Evolutionary conservation across 805 yeast genomes (phyloP).

Genomic region (Saturnispora diversa): DNA sequence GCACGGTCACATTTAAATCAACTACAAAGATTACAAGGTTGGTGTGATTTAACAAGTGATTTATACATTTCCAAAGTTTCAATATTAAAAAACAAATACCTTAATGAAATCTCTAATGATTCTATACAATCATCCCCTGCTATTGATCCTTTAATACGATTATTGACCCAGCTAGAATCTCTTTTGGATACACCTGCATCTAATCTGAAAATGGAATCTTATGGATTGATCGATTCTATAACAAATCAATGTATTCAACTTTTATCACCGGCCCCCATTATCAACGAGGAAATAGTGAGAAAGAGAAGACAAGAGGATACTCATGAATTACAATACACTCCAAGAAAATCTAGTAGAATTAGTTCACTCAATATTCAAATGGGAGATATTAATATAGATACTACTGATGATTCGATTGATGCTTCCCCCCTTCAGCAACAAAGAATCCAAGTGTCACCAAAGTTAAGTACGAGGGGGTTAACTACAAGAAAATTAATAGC

Average conservation of each 20-base stretch:
- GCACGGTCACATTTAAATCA: constrained; percentile 38
- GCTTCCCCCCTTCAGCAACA: background rate
- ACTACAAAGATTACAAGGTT: constrained; percentile 45
- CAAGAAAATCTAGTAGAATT: constrained; percentile 12
- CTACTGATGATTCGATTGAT: constrained; percentile 4
- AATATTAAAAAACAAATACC: constrained; percentile 38
- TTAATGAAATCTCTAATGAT: background rate
- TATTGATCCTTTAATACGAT: constrained; percentile 9
- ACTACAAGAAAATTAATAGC: constrained; percentile 16
- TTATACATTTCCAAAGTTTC: constrained; percentile 35
- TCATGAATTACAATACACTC: background rate
- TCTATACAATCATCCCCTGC: background rate
- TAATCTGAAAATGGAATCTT: constrained; percentile 2
- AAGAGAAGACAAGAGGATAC: background rate
- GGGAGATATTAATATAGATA: constrained; percentile 9
- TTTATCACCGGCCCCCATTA: background rate
- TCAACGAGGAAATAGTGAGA: background rate
- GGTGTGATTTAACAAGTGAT: constrained; percentile 41
- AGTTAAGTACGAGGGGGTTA: constrained; percentile 2
- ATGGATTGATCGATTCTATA: constrained; percentile 3
- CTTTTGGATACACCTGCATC: background rate
- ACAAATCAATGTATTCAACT: background rate
- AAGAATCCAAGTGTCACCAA: background rate
- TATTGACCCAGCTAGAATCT: constrained; percentile 3
- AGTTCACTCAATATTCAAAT: constrained; percentile 14